Conservation (phyloP, 2,329 filamentous ascomycete genomes). For the Cladosporium velox region DNA sequence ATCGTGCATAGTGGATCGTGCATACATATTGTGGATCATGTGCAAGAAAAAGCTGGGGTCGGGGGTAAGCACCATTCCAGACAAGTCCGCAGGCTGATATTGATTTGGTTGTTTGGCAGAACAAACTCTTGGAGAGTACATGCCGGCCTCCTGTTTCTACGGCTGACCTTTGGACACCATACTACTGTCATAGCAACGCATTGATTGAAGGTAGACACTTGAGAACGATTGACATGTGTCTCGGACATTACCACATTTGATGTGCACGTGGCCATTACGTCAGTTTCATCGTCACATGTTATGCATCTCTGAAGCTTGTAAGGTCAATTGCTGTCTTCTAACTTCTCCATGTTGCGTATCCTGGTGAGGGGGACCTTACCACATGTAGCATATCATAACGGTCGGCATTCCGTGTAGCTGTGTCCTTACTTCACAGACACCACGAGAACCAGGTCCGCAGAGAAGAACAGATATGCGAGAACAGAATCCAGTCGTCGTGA, state of each 20-base stretch:
- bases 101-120: background rate
- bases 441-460: background rate
- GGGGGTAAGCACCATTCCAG: slow-evolving; percentile 9
- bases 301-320: slow-evolving; percentile 1
- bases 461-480: slow-evolving; percentile 23
- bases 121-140: background rate
- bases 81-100: background rate
- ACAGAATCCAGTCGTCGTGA: slow-evolving; percentile 54
- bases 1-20: background rate
- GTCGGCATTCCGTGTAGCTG: background rate
- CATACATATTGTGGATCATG: background rate
- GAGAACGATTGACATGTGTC: background rate
- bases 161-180: background rate
- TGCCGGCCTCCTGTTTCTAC: background rate
- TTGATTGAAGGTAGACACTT: background rate
- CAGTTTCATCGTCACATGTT: background rate
- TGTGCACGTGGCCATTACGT: slow-evolving; percentile 11
- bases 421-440: background rate
- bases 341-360: background rate
- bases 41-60: background rate
- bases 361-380: background rate
- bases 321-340: background rate
- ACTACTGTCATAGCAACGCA: background rate
- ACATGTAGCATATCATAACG: background rate
- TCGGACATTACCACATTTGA: background rate